These are phyloP conservation scores for Fusarium sp. DNA, from an alignment of 2,329 filamentous ascomycete genomes.

Conservation along the genomic window DNA sequence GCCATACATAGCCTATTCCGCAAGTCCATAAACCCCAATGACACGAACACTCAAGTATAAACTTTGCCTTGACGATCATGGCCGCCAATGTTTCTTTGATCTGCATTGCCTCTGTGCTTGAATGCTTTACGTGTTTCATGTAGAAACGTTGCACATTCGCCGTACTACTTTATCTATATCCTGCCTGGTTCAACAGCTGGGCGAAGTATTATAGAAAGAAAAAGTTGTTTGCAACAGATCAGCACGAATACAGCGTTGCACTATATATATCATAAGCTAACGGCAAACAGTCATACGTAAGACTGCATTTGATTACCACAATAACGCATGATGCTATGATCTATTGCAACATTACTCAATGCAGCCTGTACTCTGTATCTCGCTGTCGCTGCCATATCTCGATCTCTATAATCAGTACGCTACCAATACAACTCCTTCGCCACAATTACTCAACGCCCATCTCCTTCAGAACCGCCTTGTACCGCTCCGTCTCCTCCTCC, in stretches of 20 bases:
- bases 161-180: background rate
- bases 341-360: background rate
- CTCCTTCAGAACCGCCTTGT: constrained; percentile 63
- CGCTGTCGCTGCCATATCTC: background rate
- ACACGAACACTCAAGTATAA: background rate
- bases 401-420: constrained; percentile 2
- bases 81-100: background rate
- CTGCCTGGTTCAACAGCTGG: background rate
- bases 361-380: background rate
- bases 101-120: background rate
- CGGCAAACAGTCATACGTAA: background rate
- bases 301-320: background rate
- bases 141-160: background rate
- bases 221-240: background rate
- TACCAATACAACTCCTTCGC: background rate
- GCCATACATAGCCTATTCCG: too few species aligned
- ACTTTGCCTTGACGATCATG: background rate
- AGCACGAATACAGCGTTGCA: background rate
- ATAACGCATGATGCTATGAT: background rate
- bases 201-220: too few species aligned
- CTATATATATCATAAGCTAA: background rate
- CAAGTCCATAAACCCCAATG: background rate
- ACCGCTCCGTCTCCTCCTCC: constrained; percentile 77
- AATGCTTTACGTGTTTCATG: background rate
- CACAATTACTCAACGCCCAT: constrained; percentile 50